Evolutionary conservation across 192 early-diverging fungal species (phyloP).

Genomic region (Coemansia sp.): DNA sequence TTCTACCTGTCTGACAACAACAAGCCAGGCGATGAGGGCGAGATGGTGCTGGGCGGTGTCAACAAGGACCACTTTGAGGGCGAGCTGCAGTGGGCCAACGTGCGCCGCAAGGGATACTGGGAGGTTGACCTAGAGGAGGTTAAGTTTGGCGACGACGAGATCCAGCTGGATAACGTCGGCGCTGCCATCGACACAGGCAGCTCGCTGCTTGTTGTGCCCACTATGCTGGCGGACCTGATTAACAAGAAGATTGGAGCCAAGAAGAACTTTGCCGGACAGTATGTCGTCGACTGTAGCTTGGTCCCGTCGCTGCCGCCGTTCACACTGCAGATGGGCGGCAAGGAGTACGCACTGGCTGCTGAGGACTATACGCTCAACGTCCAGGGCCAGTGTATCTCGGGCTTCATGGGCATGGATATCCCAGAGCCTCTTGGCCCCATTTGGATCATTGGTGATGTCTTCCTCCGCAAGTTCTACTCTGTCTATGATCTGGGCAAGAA

Average conservation of each 20-base stretch:
- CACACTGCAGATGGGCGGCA: slow-evolving; percentile 75
- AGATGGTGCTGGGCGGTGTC: slow-evolving; percentile 86
- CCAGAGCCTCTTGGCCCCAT: slow-evolving; percentile 74
- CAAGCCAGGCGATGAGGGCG: slow-evolving; percentile 67
- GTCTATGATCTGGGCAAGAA: slow-evolving; percentile 60
- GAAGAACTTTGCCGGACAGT: slow-evolving; percentile 92
- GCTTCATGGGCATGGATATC: slow-evolving; percentile 94
- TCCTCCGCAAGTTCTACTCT: slow-evolving; percentile 80
- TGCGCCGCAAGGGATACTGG: slow-evolving; percentile 96
- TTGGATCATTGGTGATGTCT: slow-evolving; percentile 87
- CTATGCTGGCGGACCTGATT: slow-evolving; percentile 79
- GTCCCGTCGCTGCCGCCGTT: slow-evolving; percentile 75
- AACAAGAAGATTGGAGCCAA: slow-evolving; percentile 90
- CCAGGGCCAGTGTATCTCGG: slow-evolving; percentile 70
- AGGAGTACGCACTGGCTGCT: slow-evolving; percentile 61
- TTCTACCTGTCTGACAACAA: slow-evolving; percentile 84
- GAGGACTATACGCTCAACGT: slow-evolving; percentile 71
- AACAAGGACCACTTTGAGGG: slow-evolving; percentile 76
- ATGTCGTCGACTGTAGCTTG: slow-evolving; percentile 75
- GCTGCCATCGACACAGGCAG: slow-evolving; percentile 94
- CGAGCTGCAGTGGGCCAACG: slow-evolving; percentile 76
- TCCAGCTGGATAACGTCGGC: slow-evolving; percentile 64
- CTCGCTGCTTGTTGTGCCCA: slow-evolving; percentile 81
- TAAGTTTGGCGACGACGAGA: slow-evolving; percentile 74
- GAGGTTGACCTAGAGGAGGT: slow-evolving; percentile 86